These are phyloP conservation scores for Polytolypa hystricis DNA, from an alignment of 2,329 filamentous ascomycete species.

Conservation along the genomic window DNA sequence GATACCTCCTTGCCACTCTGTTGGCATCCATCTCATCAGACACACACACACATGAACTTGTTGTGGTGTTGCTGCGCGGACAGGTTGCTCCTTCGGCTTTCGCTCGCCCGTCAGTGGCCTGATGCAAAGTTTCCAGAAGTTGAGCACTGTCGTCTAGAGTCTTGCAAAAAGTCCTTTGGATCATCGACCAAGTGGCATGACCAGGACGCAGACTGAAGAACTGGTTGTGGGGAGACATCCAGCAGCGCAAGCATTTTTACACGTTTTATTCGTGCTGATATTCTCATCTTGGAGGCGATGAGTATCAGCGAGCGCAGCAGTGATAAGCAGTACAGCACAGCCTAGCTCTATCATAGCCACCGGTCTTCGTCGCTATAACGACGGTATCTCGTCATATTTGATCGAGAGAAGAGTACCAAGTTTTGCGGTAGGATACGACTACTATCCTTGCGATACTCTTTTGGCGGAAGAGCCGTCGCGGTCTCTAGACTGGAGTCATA, in stretches of 20 bases:
- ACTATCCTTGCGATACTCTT: too few relatives aligned
- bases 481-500: too few relatives aligned
- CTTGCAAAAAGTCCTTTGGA: too few relatives aligned
- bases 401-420: too few relatives aligned
- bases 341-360: too few relatives aligned
- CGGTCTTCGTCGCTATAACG: too few relatives aligned
- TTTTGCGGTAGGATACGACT: too few relatives aligned
- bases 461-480: too few relatives aligned
- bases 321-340: constrained; percentile 31
- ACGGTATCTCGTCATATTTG: too few relatives aligned
- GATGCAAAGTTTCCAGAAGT: constrained; percentile 15
- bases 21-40: too few relatives aligned
- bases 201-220: constrained; percentile 22
- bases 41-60: constrained; percentile 14
- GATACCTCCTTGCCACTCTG: constrained; percentile 17
- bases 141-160: background rate
- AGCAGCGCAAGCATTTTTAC: constrained; percentile 11
- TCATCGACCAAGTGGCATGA: constrained; percentile 8
- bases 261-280: constrained; percentile 14
- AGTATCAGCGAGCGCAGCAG: constrained; percentile 46
- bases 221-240: constrained; percentile 4
- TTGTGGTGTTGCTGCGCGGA: constrained; percentile 16
- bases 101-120: constrained; percentile 21
- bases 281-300: constrained; percentile 7
- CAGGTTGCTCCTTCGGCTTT: constrained; percentile 27